phyloP scores from a whole-genome alignment of 352 stramenopile genomes.

The Globisporangium orthogonon region DNA sequence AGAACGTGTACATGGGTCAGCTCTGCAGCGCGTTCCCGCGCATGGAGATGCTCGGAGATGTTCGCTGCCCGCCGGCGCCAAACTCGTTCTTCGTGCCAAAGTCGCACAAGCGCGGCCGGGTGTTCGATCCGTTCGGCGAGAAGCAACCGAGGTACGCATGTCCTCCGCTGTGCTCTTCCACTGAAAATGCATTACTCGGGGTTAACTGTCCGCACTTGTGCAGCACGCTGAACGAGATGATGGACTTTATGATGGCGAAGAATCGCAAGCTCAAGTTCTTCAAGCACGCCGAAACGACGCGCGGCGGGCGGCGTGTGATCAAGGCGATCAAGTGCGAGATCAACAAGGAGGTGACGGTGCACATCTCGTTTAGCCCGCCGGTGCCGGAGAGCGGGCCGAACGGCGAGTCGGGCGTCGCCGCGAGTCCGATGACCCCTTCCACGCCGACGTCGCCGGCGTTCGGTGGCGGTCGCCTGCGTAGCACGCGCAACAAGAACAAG shows the following conservation, averaged over 20 bases:
- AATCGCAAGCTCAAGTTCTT: conserved; percentile 88
- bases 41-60: conserved; percentile 78
- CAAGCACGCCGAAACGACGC: conserved; percentile 82
- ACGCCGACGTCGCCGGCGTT: conserved; percentile 80
- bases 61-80: conserved; percentile 60
- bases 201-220: neutral
- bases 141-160: conserved; percentile 59
- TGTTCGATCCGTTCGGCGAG: conserved; percentile 81
- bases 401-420: conserved; percentile 70
- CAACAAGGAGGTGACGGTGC: conserved; percentile 82
- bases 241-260: conserved; percentile 87
- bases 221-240: conserved; percentile 83
- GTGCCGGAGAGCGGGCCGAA: conserved; percentile 79
- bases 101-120: conserved; percentile 70
- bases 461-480: conserved; percentile 54
- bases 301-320: conserved; percentile 80
- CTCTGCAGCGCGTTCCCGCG: conserved; percentile 61
- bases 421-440: conserved; percentile 82
- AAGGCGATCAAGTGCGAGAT: conserved; percentile 83
- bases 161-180: neutral
- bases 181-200: neutral
- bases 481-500: conserved; percentile 79
- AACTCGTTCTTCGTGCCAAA: conserved; percentile 76
- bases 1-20: conserved; percentile 78
- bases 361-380: conserved; percentile 73